Conservation (phyloP, 1,139 yeast genomes). For the Sporopachydermia cereana region DNA sequence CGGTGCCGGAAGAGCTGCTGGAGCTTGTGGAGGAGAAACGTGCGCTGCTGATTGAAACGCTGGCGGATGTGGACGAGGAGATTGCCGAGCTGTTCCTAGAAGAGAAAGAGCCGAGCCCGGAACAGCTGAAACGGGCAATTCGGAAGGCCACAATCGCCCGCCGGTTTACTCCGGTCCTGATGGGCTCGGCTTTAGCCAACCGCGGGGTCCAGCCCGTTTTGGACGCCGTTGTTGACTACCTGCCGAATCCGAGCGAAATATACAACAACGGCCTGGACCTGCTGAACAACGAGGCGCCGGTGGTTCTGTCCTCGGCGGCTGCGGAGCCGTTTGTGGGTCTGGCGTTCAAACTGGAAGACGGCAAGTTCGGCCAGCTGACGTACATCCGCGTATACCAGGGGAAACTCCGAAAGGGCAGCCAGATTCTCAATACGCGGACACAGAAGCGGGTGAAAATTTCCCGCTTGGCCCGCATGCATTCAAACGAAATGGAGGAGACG, state of each 20-base stretch:
- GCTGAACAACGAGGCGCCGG: slow-evolving; percentile 55
- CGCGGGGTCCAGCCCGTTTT: slow-evolving; percentile 90
- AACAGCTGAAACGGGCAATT: slow-evolving; percentile 78
- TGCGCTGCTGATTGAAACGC: slow-evolving; percentile 71
- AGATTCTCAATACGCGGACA: slow-evolving; percentile 79
- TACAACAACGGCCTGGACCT: slow-evolving; percentile 82
- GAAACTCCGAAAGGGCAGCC: slow-evolving; percentile 77
- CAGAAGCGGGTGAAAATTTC: slow-evolving; percentile 92
- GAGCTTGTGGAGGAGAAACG: slow-evolving; percentile 80
- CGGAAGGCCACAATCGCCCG: slow-evolving; percentile 96
- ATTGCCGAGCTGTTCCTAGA: slow-evolving; percentile 89
- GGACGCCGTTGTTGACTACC: slow-evolving; percentile 90
- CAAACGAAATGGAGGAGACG: slow-evolving; percentile 97
- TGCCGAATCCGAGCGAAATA: slow-evolving; percentile 91
- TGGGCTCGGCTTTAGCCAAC: slow-evolving; percentile 98
- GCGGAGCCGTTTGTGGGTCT: slow-evolving; percentile 82
- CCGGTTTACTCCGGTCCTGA: slow-evolving; percentile 92
- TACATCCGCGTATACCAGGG: slow-evolving; percentile 97
- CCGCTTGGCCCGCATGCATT: slow-evolving; percentile 97
- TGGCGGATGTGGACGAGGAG: slow-evolving; percentile 96
- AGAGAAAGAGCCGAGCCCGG: slow-evolving; percentile 75
- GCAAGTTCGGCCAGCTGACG: slow-evolving; percentile 94
- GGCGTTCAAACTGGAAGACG: slow-evolving; percentile 97
- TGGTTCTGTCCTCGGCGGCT: slow-evolving; percentile 64
- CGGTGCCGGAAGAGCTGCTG: slow-evolving; percentile 63